A percentile compares a stretch with the other conserved stretches of the same genome.
Evolutionary conservation across 441 rosid species (phyloP).

Genomic region (Bruguiera hainesii): DNA sequence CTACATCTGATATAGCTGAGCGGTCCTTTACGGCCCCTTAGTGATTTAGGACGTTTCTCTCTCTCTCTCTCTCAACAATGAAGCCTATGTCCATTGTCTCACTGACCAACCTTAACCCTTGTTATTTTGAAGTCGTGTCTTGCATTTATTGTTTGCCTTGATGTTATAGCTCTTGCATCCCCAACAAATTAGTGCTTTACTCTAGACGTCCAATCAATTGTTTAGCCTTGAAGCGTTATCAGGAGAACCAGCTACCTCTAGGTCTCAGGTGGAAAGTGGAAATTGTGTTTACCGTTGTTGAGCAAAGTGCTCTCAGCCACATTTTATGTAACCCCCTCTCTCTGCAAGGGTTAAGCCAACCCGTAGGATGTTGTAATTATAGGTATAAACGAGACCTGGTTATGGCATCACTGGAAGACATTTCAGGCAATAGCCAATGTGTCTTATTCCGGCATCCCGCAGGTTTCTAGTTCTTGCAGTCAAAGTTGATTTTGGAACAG

Average conservation of each 20-base stretch:
- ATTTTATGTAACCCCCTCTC: too few relatives aligned
- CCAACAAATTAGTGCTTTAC: neutral
- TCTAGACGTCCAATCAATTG: neutral
- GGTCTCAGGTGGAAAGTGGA: neutral
- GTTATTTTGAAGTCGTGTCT: slow-evolving; percentile 1
- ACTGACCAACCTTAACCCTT: neutral
- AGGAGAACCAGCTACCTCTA: neutral
- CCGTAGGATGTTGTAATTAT: too few relatives aligned
- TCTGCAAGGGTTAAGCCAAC: too few relatives aligned
- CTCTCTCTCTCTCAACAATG: neutral
- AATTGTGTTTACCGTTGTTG: too few relatives aligned
- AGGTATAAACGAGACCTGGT: too few relatives aligned
- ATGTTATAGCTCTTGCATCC: neutral
- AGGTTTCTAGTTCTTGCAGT: too few relatives aligned
- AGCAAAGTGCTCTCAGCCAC: too few relatives aligned
- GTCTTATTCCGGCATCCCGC: too few relatives aligned
- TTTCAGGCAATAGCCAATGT: too few relatives aligned
- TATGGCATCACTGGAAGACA: too few relatives aligned
- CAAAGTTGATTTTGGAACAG: too few relatives aligned
- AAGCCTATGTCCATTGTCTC: slow-evolving; percentile 13
- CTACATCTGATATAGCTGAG: slow-evolving; percentile 12
- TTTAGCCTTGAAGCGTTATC: neutral
- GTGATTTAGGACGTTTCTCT: neutral
- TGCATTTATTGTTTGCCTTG: slow-evolving; percentile 4
- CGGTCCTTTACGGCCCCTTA: slow-evolving; percentile 3